phyloP scores from a whole-genome alignment of 345 rosid species.

The Brassica nigra region DNA sequence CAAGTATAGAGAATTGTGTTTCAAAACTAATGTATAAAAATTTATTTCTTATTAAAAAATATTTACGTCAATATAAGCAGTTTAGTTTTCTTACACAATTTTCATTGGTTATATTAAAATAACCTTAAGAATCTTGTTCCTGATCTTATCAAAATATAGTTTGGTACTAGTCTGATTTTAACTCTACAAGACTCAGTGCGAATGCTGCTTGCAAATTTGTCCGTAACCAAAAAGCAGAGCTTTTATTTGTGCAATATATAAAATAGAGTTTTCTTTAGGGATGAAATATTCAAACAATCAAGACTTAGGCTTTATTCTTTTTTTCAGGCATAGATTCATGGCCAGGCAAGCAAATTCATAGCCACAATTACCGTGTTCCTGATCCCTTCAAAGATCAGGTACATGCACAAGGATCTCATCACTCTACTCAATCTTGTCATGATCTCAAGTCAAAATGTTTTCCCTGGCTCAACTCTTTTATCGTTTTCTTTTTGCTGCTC shows the following conservation, averaged over 20 bases:
- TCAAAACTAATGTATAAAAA: background rate
- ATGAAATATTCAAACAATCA: constrained; percentile 1
- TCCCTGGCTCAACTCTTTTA: constrained; percentile 7
- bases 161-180: background rate
- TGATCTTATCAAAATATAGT: background rate
- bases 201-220: background rate
- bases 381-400: constrained; percentile 68
- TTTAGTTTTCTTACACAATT: background rate
- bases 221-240: background rate
- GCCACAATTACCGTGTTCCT: constrained; percentile 83
- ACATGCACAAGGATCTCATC: constrained; percentile 17
- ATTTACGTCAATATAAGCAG: background rate
- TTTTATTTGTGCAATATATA: background rate
- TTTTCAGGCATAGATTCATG: constrained; percentile 48
- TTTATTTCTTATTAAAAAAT: background rate
- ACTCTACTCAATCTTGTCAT: constrained; percentile 2
- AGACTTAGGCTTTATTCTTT: background rate
- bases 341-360: constrained; percentile 91
- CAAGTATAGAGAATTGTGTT: background rate
- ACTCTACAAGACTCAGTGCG: background rate
- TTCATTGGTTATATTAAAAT: background rate
- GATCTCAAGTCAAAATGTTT: background rate
- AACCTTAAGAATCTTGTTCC: background rate
- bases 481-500: background rate
- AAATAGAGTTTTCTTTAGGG: constrained; percentile 14